These are phyloP conservation scores for Xerocomus amazonicus DNA, from an alignment of 1,284 basidiomycete species.

Conservation along the genomic window DNA sequence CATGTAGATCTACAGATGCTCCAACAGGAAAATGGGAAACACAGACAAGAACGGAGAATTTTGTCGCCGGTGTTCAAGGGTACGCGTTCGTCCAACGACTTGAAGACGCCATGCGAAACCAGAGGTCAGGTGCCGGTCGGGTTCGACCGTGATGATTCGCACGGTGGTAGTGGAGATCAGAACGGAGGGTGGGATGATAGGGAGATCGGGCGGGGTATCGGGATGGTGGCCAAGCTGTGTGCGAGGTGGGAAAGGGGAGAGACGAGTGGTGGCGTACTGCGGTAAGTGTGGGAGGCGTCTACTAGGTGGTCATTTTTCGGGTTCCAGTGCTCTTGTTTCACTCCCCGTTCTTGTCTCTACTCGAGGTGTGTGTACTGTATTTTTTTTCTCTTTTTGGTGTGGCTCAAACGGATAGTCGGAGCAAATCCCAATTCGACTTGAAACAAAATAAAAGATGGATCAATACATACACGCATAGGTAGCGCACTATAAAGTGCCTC, in stretches of 20 bases:
- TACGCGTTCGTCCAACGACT: constrained; percentile 2
- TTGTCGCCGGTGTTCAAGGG: constrained; percentile 2
- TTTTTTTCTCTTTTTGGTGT: neutral
- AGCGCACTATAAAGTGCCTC: neutral
- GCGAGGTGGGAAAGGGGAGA: constrained; percentile 18
- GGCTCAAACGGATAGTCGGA: too few species aligned
- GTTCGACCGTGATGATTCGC: neutral
- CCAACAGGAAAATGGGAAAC: neutral
- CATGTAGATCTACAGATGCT: neutral
- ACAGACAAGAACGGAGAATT: neutral
- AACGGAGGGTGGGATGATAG: neutral
- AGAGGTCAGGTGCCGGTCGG: neutral
- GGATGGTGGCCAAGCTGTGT: constrained; percentile 23
- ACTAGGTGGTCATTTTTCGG: neutral
- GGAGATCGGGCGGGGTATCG: neutral
- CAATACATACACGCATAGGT: neutral
- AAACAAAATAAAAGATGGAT: neutral
- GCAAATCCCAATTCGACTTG: neutral
- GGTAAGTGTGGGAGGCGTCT: neutral
- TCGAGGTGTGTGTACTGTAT: neutral
- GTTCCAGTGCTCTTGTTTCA: neutral
- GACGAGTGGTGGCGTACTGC: neutral
- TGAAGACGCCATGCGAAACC: constrained; percentile 6
- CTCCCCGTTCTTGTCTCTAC: neutral
- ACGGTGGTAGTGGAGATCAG: neutral